Evolutionary conservation across 2,329 filamentous ascomycete species (phyloP).

Genomic region (Arachnomyces sp.): DNA sequence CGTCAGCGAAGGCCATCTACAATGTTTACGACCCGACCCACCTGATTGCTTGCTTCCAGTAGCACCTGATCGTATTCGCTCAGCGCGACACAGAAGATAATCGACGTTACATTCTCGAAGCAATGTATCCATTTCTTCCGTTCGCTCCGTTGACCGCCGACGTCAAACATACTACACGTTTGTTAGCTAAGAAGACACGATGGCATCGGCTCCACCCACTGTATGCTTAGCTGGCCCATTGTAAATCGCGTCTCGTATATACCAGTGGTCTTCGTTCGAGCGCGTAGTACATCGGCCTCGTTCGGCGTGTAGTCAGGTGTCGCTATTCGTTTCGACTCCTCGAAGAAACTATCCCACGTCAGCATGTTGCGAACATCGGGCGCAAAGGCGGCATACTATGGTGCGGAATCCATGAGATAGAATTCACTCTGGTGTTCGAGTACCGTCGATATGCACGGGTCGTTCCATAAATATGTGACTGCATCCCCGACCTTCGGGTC

Average conservation of each 20-base stretch:
- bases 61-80: constrained; percentile 98
- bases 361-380: constrained; percentile 16
- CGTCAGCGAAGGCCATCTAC: neutral
- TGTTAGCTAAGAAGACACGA: constrained; percentile 18
- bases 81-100: constrained; percentile 96
- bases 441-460: constrained; percentile 70
- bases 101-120: constrained; percentile 98
- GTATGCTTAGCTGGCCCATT: constrained; percentile 97
- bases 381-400: constrained; percentile 61
- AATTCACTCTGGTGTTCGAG: constrained; percentile 96
- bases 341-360: constrained; percentile 67
- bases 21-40: constrained; percentile 36
- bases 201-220: constrained; percentile 52
- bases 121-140: constrained; percentile 99
- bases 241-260: constrained; percentile 98
- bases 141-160: constrained; percentile 92
- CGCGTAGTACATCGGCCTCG: constrained; percentile 90
- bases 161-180: constrained; percentile 84
- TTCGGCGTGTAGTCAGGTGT: constrained; percentile 78
- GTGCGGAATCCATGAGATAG: constrained; percentile 97
- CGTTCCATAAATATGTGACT: constrained; percentile 80
- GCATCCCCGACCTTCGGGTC: constrained; percentile 74
- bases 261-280: constrained; percentile 94
- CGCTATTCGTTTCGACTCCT: constrained; percentile 80
- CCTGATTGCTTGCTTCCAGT: constrained; percentile 93